phyloP scores from a whole-genome alignment of 345 rosid species.

The Gossypium bickii region DNA sequence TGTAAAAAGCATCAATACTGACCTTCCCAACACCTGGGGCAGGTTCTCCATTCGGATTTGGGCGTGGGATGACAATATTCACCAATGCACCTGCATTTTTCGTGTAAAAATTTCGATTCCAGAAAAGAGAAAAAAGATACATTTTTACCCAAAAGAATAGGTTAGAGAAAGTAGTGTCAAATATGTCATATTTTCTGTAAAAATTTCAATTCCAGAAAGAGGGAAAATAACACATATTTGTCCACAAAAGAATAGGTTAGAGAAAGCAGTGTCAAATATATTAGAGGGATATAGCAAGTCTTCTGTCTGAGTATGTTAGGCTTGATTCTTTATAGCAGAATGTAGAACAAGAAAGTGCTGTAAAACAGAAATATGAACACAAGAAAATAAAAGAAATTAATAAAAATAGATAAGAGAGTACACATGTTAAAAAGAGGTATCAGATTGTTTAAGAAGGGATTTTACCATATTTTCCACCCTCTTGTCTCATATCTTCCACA shows the following conservation, averaged over 20 bases:
- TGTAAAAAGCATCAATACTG: slow-evolving; percentile 8
- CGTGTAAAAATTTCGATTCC: slow-evolving; percentile 41
- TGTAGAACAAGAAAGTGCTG: slow-evolving; percentile 61
- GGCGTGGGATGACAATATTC: slow-evolving; percentile 86
- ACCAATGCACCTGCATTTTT: slow-evolving; percentile 70
- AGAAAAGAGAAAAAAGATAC: slow-evolving; percentile 8
- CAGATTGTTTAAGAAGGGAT: slow-evolving; percentile 21
- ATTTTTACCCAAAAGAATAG: not conserved
- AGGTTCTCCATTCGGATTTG: slow-evolving; percentile 50
- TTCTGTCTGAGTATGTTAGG: slow-evolving; percentile 69
- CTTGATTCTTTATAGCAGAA: slow-evolving; percentile 67
- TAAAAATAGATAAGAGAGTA: slow-evolving; percentile 20
- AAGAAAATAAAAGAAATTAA: slow-evolving; percentile 43
- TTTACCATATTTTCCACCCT: slow-evolving; percentile 89
- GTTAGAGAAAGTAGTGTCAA: slow-evolving; percentile 18
- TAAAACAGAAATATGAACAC: slow-evolving; percentile 79
- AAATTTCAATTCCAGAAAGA: too few species aligned
- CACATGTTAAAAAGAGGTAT: not conserved
- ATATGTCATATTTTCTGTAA: slow-evolving; percentile 6
- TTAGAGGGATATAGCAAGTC: slow-evolving; percentile 55
- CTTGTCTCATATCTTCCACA: slow-evolving; percentile 81
- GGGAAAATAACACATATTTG: not conserved
- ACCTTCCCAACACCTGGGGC: slow-evolving; percentile 75
- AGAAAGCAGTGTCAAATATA: slow-evolving; percentile 25
- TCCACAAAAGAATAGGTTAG: slow-evolving; percentile 3